phyloP scores from a whole-genome alignment of 2,329 filamentous ascomycete species.

The Hymenoscyphus salicellus region DNA sequence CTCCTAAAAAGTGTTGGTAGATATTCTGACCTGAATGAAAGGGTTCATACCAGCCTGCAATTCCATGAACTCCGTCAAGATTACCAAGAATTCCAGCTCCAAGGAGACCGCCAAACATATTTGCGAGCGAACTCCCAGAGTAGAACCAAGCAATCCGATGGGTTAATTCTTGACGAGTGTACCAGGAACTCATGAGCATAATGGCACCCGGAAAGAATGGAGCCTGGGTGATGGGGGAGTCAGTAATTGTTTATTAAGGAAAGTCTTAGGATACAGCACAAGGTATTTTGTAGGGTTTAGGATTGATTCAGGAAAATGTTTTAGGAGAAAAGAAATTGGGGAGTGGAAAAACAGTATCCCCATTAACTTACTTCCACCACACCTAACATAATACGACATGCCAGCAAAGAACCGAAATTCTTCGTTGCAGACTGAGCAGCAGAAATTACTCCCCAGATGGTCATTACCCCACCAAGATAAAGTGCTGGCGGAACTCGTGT shows the following conservation, averaged over 20 bases:
- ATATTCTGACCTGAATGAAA: not conserved
- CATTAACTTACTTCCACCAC: no score
- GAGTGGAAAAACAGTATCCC: no score
- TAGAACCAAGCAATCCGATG: constrained; percentile 47
- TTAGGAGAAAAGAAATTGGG: no score
- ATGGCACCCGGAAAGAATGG: constrained; percentile 50
- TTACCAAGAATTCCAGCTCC: constrained; percentile 47
- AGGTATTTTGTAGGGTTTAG: no score
- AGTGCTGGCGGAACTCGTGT: constrained; percentile 43
- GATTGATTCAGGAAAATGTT: no score
- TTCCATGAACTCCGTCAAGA: constrained; percentile 46
- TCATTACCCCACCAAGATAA: constrained; percentile 42
- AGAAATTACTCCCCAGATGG: constrained; percentile 39
- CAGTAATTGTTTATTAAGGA: no score
- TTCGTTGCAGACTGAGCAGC: constrained; percentile 46
- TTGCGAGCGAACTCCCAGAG: constrained; percentile 42
- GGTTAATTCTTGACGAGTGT: constrained; percentile 43
- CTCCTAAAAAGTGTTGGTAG: constrained; percentile 15
- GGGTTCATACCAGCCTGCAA: constrained; percentile 44
- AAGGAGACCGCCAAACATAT: constrained; percentile 51
- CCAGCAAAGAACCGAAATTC: constrained; percentile 44
- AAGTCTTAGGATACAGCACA: no score
- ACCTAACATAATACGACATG: constrained; percentile 48
- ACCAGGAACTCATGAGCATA: constrained; percentile 48
- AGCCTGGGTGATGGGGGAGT: no score